Base-by-base conservation (phyloP, 208 protist genomes). In the Trypanosoma platydactyli region DNA sequence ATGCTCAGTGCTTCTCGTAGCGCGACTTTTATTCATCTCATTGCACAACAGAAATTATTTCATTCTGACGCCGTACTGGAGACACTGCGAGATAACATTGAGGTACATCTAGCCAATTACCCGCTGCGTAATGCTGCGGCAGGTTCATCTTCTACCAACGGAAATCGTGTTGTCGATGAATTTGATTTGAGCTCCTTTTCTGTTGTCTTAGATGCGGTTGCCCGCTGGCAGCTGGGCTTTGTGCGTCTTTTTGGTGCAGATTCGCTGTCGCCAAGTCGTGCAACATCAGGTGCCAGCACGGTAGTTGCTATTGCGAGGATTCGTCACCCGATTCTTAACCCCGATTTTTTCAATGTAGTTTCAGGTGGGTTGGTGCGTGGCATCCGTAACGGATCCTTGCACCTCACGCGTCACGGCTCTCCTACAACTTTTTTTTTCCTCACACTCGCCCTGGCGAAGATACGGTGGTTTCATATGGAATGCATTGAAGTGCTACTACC, bases 81-180 rank as follows among this genome's bases (percentile, higher is more conserved):
- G n/a, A 92, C 86, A n/a, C 66, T 92, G 25, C 73, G 77, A 22
- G 86, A 92, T 68, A 84, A 80, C 50, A 72, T 88, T 22, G 41
- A 67, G 20, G 64, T 84, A 0, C 63, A 71, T 25, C 7, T 82
- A 44, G 44, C 54, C 11, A 42, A 46, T 48, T 20, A 58, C 56
- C 48, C 25, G 25, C 24, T 25, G 40, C 20, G 5, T 20, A 35
- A 35, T 24, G 48, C 24, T 15, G 44, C 55, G 27, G 7, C 50
- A 44, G 22, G 5, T 6, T 46, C 33, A 53, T 27, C 27, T 75
- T 12, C 48, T 42, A 20, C 52, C 78, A 30, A 48, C 56, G 52
- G 71, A 55, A 3, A 38, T 5, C 29, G 51, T 22, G 25, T 3
- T 45, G 12, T 20, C 6, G 24, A 59, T 24, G 22, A 7, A 1